Base-by-base conservation (phyloP, 177 flowering plant species). In the Telopea speciosissima region DNA sequence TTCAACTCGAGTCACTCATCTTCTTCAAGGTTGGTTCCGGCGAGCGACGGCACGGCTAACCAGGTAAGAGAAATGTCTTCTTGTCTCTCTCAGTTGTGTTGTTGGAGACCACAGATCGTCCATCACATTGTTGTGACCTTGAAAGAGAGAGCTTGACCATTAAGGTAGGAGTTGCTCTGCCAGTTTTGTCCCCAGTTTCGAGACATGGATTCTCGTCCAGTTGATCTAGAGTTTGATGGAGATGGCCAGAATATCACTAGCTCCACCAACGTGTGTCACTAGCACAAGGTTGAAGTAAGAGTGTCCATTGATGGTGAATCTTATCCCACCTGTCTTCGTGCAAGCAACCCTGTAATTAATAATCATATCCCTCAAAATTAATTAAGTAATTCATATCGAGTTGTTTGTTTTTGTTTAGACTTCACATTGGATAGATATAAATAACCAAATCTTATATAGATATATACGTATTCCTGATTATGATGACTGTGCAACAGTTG, bases 251-350 rank as follows among this genome's bases (percentile, higher is more conserved):
- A 83, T 81, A 69, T 80, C 79, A 16, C 86, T 81, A 63, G 78
- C 81, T 11, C 83, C 83, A 31, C 72, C 76, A 74, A 74, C 76
- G 65, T 74, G 69, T 9, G 76, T n/a, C n/a, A n/a, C n/a, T n/a
- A n/a, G n/a, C n/a, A n/a, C n/a, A n/a, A n/a, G n/a, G n/a, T 74
- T 79, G 75, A 80, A 83, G 77, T 81, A 81, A 9, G 81, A 78
- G 68, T 79, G 79, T 0, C 86, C 86, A 49, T 81, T 83, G 49
- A 83, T 74, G 3, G 80, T 83, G 74, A 83, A 83, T 70, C 84
- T 74, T 12, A 81, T 71, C 26, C 85, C 84, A 7, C 84, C 84
- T 11, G 13, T 58, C 69, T 74, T 74, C 62, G 14, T 64, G 59
- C 72, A 74, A 65, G 73, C n/a, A 64, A 74, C 73, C 66, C 76